These are phyloP conservation scores for Bruguiera sexangula DNA, from an alignment of 345 rosid species.

Conservation along the genomic window DNA sequence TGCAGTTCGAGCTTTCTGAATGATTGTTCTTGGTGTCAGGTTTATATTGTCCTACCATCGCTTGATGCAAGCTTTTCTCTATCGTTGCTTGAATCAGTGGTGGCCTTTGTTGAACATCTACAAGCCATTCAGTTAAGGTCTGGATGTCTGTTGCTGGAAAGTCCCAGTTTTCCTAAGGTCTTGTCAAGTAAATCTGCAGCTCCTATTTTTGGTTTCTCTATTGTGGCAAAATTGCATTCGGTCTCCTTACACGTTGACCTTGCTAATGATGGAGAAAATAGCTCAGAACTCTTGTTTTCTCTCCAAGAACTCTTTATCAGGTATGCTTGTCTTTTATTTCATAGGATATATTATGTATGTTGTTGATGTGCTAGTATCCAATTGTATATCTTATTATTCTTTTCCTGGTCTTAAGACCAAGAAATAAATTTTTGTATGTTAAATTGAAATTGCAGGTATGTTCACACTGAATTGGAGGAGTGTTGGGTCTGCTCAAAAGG, in stretches of 20 bases:
- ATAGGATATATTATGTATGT: neutral
- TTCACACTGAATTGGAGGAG: constrained; percentile 41
- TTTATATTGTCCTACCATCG: constrained; percentile 38
- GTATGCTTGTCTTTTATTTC: constrained; percentile 30
- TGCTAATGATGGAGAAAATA: constrained; percentile 61
- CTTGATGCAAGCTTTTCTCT: constrained; percentile 54
- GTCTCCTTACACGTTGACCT: constrained; percentile 53
- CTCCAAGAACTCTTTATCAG: constrained; percentile 45
- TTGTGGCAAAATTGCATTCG: constrained; percentile 47
- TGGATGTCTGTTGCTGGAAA: constrained; percentile 19
- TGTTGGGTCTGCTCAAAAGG: constrained; percentile 48
- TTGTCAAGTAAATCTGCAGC: constrained; percentile 25
- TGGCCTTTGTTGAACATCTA: constrained; percentile 52
- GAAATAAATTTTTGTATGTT: neutral
- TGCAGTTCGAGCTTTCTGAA: neutral
- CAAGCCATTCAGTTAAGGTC: constrained; percentile 37
- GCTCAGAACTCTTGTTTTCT: constrained; percentile 46
- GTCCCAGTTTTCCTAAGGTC: constrained; percentile 17
- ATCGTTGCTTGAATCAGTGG: constrained; percentile 42
- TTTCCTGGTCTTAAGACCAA: neutral
- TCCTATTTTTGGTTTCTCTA: constrained; percentile 43
- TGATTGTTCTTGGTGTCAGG: constrained; percentile 46
- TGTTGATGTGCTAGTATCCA: neutral
- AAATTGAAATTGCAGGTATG: constrained; percentile 45
- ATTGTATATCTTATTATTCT: neutral